Base-by-base conservation (phyloP, 306 rosid genomes). In the Cicer bijugum region DNA sequence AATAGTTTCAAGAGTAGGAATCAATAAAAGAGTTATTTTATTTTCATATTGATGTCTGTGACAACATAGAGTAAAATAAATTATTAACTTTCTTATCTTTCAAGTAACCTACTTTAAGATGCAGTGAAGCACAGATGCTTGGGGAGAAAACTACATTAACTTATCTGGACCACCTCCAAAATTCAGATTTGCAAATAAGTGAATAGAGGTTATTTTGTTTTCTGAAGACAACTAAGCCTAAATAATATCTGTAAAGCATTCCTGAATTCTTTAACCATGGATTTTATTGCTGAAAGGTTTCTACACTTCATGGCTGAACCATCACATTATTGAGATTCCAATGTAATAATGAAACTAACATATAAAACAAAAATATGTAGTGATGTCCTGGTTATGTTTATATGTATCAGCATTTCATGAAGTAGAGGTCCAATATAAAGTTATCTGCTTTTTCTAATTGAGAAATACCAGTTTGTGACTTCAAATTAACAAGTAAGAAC, bases 41-140 rank as follows among this genome's bases (percentile, higher is more conserved):
- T 53, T 57, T 68, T 43, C 38, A 44, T 47, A 62, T 33, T 43
- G 67, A 67, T 55, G 67, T 55, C 56, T 37, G 48, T 63, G 46
- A 42, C 38, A 52, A 42, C 53, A 40, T 65, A 43, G 14, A 8
- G 39, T 10, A 10, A 76, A 76, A 33, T 46, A 42, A 66, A 67
- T 7, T 3, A 28, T 6, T 67, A 33, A 7, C 61, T 15, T 76
- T 40, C 72, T 63, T 75, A 42, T 12, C 35, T 51, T 63, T 38
- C 71, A 47, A 51, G 20, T 20, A 63, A 28, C 23, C 39, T 38
- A 51, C 8, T 10, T 50, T 63, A 60, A 46, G 35, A 66, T 3
- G 46, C 10, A 76, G 28, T 52, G 52, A 58, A 23, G 66, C 45
- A 40, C 17, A 50, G 9, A 10, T 9, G 17, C 8, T 28, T 16